Base-by-base conservation (phyloP, 108 stramenopile species). In the Mediolabrus comicus region DNA sequence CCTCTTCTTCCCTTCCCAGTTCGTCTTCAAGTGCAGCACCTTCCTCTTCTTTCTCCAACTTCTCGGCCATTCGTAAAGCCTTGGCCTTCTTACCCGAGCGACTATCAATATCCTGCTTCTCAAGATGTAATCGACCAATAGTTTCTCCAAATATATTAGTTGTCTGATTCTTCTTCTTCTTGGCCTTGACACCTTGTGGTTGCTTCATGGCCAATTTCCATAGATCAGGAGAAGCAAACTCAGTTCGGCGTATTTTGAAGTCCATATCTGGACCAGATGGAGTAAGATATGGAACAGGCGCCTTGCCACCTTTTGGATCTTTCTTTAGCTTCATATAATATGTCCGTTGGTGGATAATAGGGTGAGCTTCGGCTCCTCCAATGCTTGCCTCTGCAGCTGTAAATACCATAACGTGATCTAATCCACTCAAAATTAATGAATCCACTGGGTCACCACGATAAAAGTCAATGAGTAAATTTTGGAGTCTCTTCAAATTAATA, bases 241-340 rank as follows among this genome's bases (percentile, higher is more conserved):
- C 95, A 27, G 92, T 93, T 39, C 99, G 77, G 5, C 98, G 86
- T 10, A 82, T 34, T 59, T 62, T 66, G 57, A 99, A 89, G 77
- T 97, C 95, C 79, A 97, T 81, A 69, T 95, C 92, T 0, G 97
- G 97, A 2, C 99, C 99, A 81, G 94, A 95, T n/a, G 90, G 90
- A 36, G 81, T 76, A 53, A 99, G 70, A 36, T 72, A 77, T 3
- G 98, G 93, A 22, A 93, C 81, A 13, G 98, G 98, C 25, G 90
- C 72, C 61, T 89, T 90, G 57, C 82, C 83, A 41, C 92, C 89
- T 16, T 70, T 54, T n/a, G 90, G 90, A 77, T 96, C 88, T 80
- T 95, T 94, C 80, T 87, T 91, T 30, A 94, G 60, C 60, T 92
- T 88, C 57, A 81, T 78, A 74, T 86, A 87, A 71, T 95, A 93